A percentile compares a stretch with the other conserved stretches of the same genome.
phyloP scores from a whole-genome alignment of 352 stramenopile species.

The Phytopythium boreale region DNA sequence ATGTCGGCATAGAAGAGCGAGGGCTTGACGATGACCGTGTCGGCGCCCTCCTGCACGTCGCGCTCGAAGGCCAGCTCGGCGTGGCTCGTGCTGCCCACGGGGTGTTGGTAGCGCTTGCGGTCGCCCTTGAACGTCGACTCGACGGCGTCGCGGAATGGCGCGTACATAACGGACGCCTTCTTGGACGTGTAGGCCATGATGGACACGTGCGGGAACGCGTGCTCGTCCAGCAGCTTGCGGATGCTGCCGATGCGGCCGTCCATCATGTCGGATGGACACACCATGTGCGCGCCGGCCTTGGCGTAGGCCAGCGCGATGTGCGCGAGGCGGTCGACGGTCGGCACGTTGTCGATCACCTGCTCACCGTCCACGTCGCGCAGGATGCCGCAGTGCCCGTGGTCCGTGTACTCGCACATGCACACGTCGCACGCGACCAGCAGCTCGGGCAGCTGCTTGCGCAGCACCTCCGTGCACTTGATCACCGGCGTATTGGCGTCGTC shows the following conservation, averaged over 20 bases:
- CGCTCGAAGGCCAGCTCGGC: slow-evolving; percentile 74
- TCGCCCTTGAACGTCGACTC: slow-evolving; percentile 95
- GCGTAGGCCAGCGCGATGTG: slow-evolving; percentile 95
- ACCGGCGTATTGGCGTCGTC: slow-evolving; percentile 76
- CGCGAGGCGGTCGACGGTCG: slow-evolving; percentile 95
- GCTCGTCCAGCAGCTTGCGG: slow-evolving; percentile 91
- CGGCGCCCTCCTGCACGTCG: slow-evolving; percentile 89
- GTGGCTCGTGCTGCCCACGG: slow-evolving; percentile 80
- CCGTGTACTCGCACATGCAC: slow-evolving; percentile 91
- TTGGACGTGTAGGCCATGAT: slow-evolving; percentile 99
- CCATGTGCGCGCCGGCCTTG: slow-evolving; percentile 95
- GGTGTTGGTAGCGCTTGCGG: slow-evolving; percentile 97
- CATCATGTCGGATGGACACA: slow-evolving; percentile 97
- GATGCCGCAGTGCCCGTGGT: slow-evolving; percentile 85
- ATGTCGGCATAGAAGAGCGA: slow-evolving; percentile 99
- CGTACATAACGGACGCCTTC: slow-evolving; percentile 95
- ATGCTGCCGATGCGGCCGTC: slow-evolving; percentile 97
- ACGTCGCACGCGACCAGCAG: slow-evolving; percentile 86
- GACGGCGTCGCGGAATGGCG: slow-evolving; percentile 96
- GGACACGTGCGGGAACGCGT: slow-evolving; percentile 97
- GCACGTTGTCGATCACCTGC: slow-evolving; percentile 95
- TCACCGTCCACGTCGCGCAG: slow-evolving; percentile 90
- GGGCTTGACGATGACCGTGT: slow-evolving; percentile 99
- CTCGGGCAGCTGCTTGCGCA: slow-evolving; percentile 65
- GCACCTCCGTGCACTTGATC: slow-evolving; percentile 59